Conservation (phyloP, 768 basidiomycete genomes). For the Termitomyces sp. region DNA sequence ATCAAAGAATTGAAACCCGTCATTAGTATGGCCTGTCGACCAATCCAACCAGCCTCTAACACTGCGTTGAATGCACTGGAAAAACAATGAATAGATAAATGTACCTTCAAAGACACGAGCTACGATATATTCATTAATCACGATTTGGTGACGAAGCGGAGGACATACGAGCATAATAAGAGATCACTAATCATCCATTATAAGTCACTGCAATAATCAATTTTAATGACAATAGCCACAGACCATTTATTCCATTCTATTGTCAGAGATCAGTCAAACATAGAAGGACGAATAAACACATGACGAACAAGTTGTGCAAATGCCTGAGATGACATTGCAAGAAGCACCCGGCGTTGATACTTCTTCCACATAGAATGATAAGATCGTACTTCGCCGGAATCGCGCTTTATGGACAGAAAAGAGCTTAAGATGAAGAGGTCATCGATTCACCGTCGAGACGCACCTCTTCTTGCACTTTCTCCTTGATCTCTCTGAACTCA, state of each 20-base stretch:
- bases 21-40: conserved; percentile 83
- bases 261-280: neutral
- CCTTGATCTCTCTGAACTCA: conserved; percentile 91
- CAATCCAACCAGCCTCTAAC: conserved; percentile 82
- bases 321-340: conserved; percentile 94
- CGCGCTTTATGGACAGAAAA: conserved; percentile 43
- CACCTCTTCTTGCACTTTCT: conserved; percentile 67
- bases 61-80: neutral
- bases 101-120: conserved; percentile 89
- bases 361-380: conserved; percentile 83
- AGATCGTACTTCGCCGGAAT: conserved; percentile 66
- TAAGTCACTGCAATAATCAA: conserved; percentile 1
- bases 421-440: neutral
- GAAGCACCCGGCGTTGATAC: conserved; percentile 82
- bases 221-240: conserved; percentile 13
- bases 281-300: neutral
- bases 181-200: conserved; percentile 60
- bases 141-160: neutral
- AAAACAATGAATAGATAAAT: conserved; percentile 2
- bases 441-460: conserved; percentile 9
- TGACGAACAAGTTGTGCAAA: conserved; percentile 86
- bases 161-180: conserved; percentile 85
- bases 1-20: conserved; percentile 81
- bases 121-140: conserved; percentile 22
- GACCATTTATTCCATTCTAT: conserved; percentile 94